Conservation (phyloP, 805 yeast genomes). For the Huiozyma naganishii region DNA sequence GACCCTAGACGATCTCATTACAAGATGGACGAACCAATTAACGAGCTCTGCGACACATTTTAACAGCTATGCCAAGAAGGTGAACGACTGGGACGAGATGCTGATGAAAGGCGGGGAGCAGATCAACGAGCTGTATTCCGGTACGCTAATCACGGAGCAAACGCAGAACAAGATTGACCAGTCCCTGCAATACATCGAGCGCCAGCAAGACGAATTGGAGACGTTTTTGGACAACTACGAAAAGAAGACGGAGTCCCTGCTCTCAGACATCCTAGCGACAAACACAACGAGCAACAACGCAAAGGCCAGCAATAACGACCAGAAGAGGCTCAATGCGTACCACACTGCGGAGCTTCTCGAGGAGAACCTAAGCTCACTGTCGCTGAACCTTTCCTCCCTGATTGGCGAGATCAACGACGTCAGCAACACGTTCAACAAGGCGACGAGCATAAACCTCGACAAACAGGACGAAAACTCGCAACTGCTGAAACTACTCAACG, state of each 20-base stretch:
- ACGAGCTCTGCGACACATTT: slow-evolving; percentile 64
- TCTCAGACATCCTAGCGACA: slow-evolving; percentile 28
- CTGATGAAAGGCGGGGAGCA: slow-evolving; percentile 80
- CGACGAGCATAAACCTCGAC: slow-evolving; percentile 29
- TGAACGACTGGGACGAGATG: slow-evolving; percentile 77
- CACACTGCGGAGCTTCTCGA: slow-evolving; percentile 76
- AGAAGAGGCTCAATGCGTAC: slow-evolving; percentile 83
- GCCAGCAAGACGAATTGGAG: slow-evolving; percentile 89
- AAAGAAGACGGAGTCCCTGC: slow-evolving; percentile 27
- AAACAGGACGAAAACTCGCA: slow-evolving; percentile 39
- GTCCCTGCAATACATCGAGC: slow-evolving; percentile 71
- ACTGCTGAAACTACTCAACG: slow-evolving; percentile 70
- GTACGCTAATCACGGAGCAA: slow-evolving; percentile 73
- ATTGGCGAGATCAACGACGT: slow-evolving; percentile 77
- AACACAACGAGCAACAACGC: slow-evolving; percentile 18
- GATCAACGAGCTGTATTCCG: slow-evolving; percentile 64
- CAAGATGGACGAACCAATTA: slow-evolving; percentile 86
- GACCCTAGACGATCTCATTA: slow-evolving; percentile 82
- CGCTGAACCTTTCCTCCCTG: slow-evolving; percentile 62
- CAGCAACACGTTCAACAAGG: slow-evolving; percentile 67
- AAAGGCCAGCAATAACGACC: slow-evolving; percentile 41
- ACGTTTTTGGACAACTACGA: slow-evolving; percentile 74
- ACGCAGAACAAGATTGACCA: slow-evolving; percentile 81
- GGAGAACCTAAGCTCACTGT: slow-evolving; percentile 67
- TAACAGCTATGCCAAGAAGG: slow-evolving; percentile 59